Evolutionary conservation across 352 stramenopile species (phyloP), one percentile per base, ranked within the genome.

Genomic region (Chrysophaeum taylorii): DNA sequence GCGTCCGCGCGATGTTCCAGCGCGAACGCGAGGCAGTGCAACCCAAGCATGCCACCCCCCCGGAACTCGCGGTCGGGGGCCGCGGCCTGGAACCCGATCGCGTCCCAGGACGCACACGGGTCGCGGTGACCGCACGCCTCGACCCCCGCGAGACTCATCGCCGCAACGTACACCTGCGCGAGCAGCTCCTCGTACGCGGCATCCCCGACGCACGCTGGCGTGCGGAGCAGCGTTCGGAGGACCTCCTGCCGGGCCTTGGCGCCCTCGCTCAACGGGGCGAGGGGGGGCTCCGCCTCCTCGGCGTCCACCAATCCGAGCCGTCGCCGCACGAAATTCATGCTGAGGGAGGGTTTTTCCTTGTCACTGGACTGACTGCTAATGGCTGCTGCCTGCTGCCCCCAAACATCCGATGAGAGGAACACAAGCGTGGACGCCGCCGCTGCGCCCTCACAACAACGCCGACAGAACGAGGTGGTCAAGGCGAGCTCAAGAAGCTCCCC

Each of bases 11-110:
- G 57, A 36, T 66, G 57, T 36, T 66, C 57, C 5, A 66, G 57
- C 33, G 35, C 57, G 57, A 33, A 45, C 16, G 45, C 1, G 14
- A 66, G 36, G 57, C 57, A 66, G 57, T 66, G 57, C 14, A 66
- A 25, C 2, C 57, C 57, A 2, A 66, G 57, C 33, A 66, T 23
- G 12, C 57, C 57, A 0, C 31, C 57, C 16, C 57, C 57, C 4
- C 57, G 57, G 36, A 66, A 66, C 57, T 66, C 57, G 57, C 57
- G 57, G 57, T 66, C 57, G 12, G 57, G 57, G 33, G 57, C 57
- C 31, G 57, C 27, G 16, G 57, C 57, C 57, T 66, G 57, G 36
- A 66, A 66, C 2, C 57, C 57, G 21, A 45, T 31, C 12, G n/a
- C 33, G 14, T 25, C n/a, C 57, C 57, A 66, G 1, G 33, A 31